Percentiles rank a stretch among this genome's conserved stretches.
Evolutionary conservation across 73 alveolate genomes (phyloP).

Genomic region (Paramecium biaurelia): DNA sequence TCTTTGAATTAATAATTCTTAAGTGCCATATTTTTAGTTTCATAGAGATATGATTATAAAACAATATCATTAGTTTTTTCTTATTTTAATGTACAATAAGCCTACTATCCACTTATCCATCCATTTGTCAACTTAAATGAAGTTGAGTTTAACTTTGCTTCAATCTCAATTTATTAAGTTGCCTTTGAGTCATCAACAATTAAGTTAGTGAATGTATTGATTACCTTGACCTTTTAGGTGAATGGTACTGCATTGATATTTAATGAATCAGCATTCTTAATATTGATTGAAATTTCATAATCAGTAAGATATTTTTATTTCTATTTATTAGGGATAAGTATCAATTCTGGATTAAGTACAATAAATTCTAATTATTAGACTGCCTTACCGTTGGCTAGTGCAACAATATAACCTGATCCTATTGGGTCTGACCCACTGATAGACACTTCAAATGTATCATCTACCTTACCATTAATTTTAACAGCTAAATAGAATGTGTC

Average conservation of each 20-base stretch:
- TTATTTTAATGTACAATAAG: background rate
- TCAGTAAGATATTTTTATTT: background rate
- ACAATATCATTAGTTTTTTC: background rate
- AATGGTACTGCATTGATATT: background rate
- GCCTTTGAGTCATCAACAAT: background rate
- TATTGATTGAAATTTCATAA: background rate
- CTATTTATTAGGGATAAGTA: background rate
- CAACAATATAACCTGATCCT: background rate
- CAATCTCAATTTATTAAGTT: background rate
- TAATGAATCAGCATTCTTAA: background rate
- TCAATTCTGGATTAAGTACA: background rate
- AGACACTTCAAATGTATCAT: background rate
- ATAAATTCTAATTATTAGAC: background rate
- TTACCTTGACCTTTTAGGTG: background rate
- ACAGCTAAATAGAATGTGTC: background rate
- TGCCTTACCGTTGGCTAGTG: background rate
- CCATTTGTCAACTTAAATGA: background rate
- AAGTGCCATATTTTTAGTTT: background rate
- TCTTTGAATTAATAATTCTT: background rate
- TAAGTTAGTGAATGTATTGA: background rate
- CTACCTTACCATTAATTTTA: background rate
- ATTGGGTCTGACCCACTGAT: background rate
- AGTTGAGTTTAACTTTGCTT: background rate
- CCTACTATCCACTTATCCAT: background rate
- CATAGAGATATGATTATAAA: background rate